Evolutionary conservation across 1,284 basidiomycete species (phyloP), one percentile per base, ranked within the genome.

Genomic region (Heterobasidion annosum): DNA sequence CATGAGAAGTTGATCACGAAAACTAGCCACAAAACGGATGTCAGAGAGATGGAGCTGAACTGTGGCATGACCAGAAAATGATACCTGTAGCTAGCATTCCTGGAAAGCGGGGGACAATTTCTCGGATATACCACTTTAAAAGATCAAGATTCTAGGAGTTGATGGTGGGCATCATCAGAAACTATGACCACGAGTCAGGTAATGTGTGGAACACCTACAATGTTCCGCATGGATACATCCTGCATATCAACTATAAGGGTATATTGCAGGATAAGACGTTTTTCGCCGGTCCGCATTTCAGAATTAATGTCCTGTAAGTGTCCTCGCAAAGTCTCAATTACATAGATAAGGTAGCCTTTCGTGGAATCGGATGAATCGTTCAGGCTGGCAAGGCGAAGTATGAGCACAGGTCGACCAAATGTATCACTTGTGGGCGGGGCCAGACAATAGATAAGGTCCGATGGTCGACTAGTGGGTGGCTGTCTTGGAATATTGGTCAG

Each of bases 1-100:
- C 91, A 94, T 8, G 86, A 85, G 64, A 87, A 90, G 68, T 93
- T 91, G 40, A 92, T 71, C 51, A 93, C 71, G 63, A 89, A 88
- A 33, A 87, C 87, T 81, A 37, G 49, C 43, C 48, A 33, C 32
- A 53, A 53, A 12, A 34, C 15, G 34, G 13, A n/a, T 37, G 34
- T 8, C n/a, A 34, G 34, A 50, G 34, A 50, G 10, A 50, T 32
- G 13, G 15, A 45, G 33, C 18, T 37, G 44, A 25, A 44, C 10
- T 46, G 34, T 25, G 48, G 4, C 25, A 25, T 25, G 3, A 25
- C 25, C 25, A 25, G 25, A 25, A 18, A n/a, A 32, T 68, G 74
- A 61, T 65, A 85, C 86, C 83, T 64, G 83, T 82, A 40, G 81
- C 87, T 45, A 91, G 70, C 79, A 91, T 79, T 51, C 88, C 88